Conservation (phyloP, 305 asterid species). For the Petunia hybrid region DNA sequence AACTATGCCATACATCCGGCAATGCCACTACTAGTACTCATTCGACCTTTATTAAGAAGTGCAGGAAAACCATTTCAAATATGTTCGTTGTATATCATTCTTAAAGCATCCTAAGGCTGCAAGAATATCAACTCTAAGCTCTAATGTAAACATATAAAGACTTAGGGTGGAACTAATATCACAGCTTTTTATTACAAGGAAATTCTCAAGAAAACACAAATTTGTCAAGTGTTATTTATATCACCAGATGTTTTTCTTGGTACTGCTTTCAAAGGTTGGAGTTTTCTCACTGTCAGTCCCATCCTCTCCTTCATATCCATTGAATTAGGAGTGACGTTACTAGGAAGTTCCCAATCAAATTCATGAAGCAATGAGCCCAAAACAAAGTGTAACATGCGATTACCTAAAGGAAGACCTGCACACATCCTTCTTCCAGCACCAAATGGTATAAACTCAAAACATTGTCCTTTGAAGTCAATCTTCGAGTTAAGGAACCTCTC, state of each 20-base stretch:
- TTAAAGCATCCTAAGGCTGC: background rate
- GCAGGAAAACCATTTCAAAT: no score
- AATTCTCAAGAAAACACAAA: background rate
- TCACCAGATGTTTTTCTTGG: slow-evolving; percentile 41
- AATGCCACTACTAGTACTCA: no score
- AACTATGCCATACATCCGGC: background rate
- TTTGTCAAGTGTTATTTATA: background rate
- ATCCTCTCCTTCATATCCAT: slow-evolving; percentile 59
- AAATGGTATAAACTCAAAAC: slow-evolving; percentile 61
- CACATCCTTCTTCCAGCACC: slow-evolving; percentile 74
- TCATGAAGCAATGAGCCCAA: slow-evolving; percentile 60
- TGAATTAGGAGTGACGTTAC: background rate
- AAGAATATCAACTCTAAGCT: background rate
- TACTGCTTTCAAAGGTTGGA: slow-evolving; percentile 50
- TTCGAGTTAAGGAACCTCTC: slow-evolving; percentile 52
- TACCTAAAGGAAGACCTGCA: slow-evolving; percentile 60
- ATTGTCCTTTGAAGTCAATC: slow-evolving; percentile 56
- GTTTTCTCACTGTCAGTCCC: slow-evolving; percentile 56
- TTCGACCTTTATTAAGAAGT: no score
- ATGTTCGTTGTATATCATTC: background rate
- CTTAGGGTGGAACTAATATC: background rate
- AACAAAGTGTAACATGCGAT: slow-evolving; percentile 59
- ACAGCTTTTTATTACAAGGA: slow-evolving; percentile 12
- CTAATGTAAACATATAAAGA: background rate
- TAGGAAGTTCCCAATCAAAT: slow-evolving; percentile 58